Evolutionary conservation across 2,329 filamentous ascomycete genomes (phyloP).

Genomic region (Fusarium cyanostomum): DNA sequence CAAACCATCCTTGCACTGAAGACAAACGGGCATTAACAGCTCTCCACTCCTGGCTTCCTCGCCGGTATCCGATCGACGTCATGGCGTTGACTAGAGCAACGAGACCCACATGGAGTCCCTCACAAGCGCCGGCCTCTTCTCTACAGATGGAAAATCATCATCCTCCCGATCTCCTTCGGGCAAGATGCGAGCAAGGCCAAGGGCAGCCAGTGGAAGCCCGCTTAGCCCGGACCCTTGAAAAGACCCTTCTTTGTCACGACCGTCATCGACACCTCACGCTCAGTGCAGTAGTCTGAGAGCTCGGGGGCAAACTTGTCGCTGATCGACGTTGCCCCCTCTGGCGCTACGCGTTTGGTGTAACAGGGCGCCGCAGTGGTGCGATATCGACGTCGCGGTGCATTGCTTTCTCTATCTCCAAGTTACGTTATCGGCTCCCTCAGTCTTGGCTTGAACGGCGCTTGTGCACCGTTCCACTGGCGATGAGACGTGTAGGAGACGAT

Average conservation of each 20-base stretch:
- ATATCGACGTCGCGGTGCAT: constrained; percentile 22
- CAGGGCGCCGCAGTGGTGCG: constrained; percentile 21
- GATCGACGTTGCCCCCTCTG: constrained; percentile 35
- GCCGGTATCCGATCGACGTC: constrained; percentile 38
- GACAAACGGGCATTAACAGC: constrained; percentile 17
- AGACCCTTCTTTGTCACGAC: constrained; percentile 8
- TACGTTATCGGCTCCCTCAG: no score
- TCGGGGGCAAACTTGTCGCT: constrained; percentile 6
- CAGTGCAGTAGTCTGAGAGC: background rate
- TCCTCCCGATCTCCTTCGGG: constrained; percentile 9
- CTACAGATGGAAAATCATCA: constrained; percentile 13
- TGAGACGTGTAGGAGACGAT: background rate
- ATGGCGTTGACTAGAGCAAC: constrained; percentile 24
- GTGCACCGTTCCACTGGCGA: background rate
- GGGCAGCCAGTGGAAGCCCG: constrained; percentile 20
- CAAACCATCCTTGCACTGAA: constrained; percentile 16
- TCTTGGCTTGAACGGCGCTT: constrained; percentile 18
- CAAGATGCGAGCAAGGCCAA: constrained; percentile 19
- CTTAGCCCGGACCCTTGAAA: constrained; percentile 31
- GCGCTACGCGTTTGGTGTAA: constrained; percentile 15
- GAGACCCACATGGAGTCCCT: constrained; percentile 16
- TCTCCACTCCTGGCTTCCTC: constrained; percentile 27
- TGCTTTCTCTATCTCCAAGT: background rate
- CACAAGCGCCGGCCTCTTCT: constrained; percentile 20
- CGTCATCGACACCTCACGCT: constrained; percentile 24